Base-by-base conservation (phyloP, 495 filamentous ascomycete species). In the Cladorrhinum samala region DNA sequence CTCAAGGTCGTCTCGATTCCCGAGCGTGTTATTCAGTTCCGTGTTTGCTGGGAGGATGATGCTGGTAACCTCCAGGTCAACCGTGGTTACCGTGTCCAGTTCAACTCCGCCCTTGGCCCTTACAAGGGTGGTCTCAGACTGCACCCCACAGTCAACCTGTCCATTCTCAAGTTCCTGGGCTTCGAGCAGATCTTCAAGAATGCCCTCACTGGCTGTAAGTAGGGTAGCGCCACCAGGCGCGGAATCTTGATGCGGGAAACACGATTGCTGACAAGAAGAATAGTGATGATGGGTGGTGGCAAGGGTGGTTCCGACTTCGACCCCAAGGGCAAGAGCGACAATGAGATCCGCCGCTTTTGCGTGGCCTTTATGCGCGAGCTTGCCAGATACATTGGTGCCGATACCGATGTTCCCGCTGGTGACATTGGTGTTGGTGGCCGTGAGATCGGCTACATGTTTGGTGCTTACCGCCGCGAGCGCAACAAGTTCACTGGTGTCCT, bases 181-280 rank as follows among this genome's bases (percentile, higher is more conserved):
- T 96, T 97, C 69, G 93, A 98, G 85, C 93, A 98, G 80, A 93
- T 89, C 75, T 96, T 98, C 81, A 98, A 98, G 85, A 98, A 98
- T 91, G 93, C 93, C 57, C 77, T 98, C 62, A 97, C 93, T 55
- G 93, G 93, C 59, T 74, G 88, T 92, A 76, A 80, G 88, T 87
- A 18, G 11, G 17, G 39, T 43, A 20, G 38, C 14, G 36, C 14
- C 36, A 6, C 43, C 16, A 33, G 27, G 11, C 11, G 27, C n/a
- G 16, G 25, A 40, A 30, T 37, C 6, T 24, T 45, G 8, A 13
- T 21, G 20, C 13, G 9, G 21, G 45, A 43, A 60, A 45, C 37
- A 47, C 24, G 56, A 67, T 72, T 11, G 68, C 66, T 55, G 25
- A 19, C 58, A 24, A 33, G 23, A 19, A 36, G 11, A 20, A 47